Conservation (phyloP, 768 basidiomycete species). For the Tulasnella sp. region DNA sequence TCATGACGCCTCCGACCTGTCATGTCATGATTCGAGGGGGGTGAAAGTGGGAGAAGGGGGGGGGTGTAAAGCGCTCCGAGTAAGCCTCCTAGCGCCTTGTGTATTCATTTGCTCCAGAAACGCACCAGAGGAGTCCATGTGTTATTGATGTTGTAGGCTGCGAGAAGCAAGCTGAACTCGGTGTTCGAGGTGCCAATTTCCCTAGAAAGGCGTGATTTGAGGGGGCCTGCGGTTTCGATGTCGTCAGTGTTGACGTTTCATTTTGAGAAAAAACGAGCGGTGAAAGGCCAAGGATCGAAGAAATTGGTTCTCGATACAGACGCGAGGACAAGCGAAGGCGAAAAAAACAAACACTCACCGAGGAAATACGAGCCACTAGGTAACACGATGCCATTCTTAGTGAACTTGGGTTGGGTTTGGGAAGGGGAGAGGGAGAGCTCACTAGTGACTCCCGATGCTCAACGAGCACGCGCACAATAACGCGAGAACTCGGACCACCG, state of each 20-base stretch:
- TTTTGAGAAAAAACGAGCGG: too few species aligned
- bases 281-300: too few species aligned
- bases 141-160: slow-evolving; percentile 70
- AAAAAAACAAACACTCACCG: slow-evolving; percentile 40
- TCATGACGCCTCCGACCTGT: slow-evolving; percentile 61
- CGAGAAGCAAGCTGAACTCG: slow-evolving; percentile 72
- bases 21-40: background rate
- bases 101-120: background rate
- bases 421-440: slow-evolving; percentile 31
- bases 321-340: too few species aligned
- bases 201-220: slow-evolving; percentile 64
- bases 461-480: slow-evolving; percentile 68
- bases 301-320: too few species aligned
- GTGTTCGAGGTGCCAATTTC: slow-evolving; percentile 74
- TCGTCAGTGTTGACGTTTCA: slow-evolving; percentile 12
- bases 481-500: slow-evolving; percentile 47
- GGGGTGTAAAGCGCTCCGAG: background rate
- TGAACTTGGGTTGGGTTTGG: slow-evolving; percentile 17
- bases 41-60: background rate
- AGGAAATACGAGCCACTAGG: slow-evolving; percentile 67
- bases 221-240: slow-evolving; percentile 42
- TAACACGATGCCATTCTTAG: background rate
- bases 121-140: slow-evolving; percentile 66
- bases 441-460: slow-evolving; percentile 78
- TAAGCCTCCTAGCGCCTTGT: background rate